Conservation (phyloP, 805 yeast species). For the Zygosaccharomyces bisporus region DNA sequence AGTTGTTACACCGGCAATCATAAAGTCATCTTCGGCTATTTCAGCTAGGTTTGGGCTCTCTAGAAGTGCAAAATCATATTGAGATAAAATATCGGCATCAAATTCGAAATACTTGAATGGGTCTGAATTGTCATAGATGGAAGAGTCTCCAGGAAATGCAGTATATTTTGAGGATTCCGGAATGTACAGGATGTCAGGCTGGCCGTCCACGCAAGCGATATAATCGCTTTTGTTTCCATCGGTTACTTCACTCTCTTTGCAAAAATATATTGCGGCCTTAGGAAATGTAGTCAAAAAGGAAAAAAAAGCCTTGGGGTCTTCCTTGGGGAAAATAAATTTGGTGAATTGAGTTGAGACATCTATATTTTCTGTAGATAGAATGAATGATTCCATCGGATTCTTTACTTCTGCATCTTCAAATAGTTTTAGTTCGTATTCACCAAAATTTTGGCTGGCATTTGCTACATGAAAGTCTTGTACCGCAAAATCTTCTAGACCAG, state of each 20-base stretch:
- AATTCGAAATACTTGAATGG: slow-evolving; percentile 51
- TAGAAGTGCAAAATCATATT: slow-evolving; percentile 50
- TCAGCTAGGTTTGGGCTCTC: slow-evolving; percentile 33
- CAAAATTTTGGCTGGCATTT: slow-evolving; percentile 2
- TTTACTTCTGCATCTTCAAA: slow-evolving; percentile 6
- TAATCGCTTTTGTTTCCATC: neutral
- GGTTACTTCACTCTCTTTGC: slow-evolving; percentile 8
- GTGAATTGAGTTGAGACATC: slow-evolving; percentile 1
- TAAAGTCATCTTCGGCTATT: slow-evolving; percentile 19
- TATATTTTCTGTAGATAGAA: slow-evolving; percentile 1
- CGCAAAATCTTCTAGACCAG: slow-evolving; percentile 53
- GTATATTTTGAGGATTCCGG: slow-evolving; percentile 49
- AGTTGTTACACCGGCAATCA: slow-evolving; percentile 21
- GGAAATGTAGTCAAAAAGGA: slow-evolving; percentile 19
- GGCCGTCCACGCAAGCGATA: neutral
- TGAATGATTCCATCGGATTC: neutral
- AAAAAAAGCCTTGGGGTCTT: slow-evolving; percentile 11
- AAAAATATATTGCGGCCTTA: slow-evolving; percentile 16
- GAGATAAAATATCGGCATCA: slow-evolving; percentile 37
- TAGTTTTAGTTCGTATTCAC: neutral
- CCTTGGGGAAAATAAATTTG: slow-evolving; percentile 5
- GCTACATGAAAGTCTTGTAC: slow-evolving; percentile 5
- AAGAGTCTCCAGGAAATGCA: slow-evolving; percentile 46
- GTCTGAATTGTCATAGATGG: slow-evolving; percentile 45
- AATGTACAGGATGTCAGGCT: slow-evolving; percentile 28